Percentiles rank a stretch among this genome's conserved stretches.
Evolutionary conservation across 1,284 basidiomycete species (phyloP).

Genomic region (Taiwanofungus camphoratus): DNA sequence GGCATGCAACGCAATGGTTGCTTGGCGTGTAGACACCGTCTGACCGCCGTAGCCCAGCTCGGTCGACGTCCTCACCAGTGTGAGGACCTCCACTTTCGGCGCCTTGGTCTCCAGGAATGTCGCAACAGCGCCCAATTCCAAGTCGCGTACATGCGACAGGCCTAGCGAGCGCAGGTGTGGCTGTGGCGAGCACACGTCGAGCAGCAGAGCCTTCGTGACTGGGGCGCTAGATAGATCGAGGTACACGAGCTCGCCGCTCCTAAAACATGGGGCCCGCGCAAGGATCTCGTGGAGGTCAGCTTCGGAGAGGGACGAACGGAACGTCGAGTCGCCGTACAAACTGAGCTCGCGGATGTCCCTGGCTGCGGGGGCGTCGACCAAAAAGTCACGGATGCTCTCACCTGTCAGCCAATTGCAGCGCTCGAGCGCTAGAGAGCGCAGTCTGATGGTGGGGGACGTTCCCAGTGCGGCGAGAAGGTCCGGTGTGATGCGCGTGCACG

Average conservation of each 20-base stretch:
- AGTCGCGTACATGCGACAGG: conserved; percentile 75
- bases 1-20: conserved; percentile 59
- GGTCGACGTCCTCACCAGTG: conserved; percentile 74
- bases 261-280: conserved; percentile 76
- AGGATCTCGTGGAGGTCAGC: conserved; percentile 72
- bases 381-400: conserved; percentile 71
- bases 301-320: conserved; percentile 70
- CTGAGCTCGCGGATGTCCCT: conserved; percentile 72
- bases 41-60: conserved; percentile 56
- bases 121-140: conserved; percentile 66
- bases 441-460: conserved; percentile 53
- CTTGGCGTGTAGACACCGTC: conserved; percentile 44
- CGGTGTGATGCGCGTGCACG: conserved; percentile 77
- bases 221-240: conserved; percentile 87
- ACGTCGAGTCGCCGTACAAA: conserved; percentile 86
- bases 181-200: conserved; percentile 58
- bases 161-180: conserved; percentile 81
- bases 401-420: conserved; percentile 84
- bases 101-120: conserved; percentile 70
- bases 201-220: conserved; percentile 59
- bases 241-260: conserved; percentile 72
- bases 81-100: conserved; percentile 80
- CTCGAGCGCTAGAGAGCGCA: conserved; percentile 83
- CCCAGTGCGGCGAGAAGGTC: conserved; percentile 71
- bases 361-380: conserved; percentile 66